Evolutionary conservation across 345 rosid species (phyloP), one percentile per base, ranked within the genome.

Genomic region (Pistacia vera): DNA sequence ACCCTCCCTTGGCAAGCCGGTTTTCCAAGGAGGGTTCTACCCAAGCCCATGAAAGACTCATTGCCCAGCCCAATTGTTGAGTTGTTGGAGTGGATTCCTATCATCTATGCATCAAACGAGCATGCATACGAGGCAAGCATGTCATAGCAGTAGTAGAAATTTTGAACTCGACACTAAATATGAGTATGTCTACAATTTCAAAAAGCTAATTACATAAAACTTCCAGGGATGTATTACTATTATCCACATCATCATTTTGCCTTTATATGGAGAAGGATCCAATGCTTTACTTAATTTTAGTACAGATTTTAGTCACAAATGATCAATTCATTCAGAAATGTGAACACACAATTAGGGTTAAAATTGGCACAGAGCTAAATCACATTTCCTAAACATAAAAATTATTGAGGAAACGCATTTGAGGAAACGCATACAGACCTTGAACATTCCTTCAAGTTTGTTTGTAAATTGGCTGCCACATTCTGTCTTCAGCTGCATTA

Each of bases 361-460:
- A 7, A 68, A 67, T 12, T 25, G 61, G 51, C 30, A 57, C 41
- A 54, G 58, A 51, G 44, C 61, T 22, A 46, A 70, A 74, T 36
- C 58, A 70, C 13, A 58, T 72, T 64, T 61, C 61, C 16, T 51
- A 36, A 57, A 75, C 62, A 66, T 81, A 13, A 70, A 35, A 16
- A 65, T 60, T 30, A 52, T 63, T 28, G 25, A 81, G 49, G 71
- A 60, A 66, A 66, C 57, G 74, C 25, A 71, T 41, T 63, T 28
- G 25, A 81, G 49, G 71, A 60, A 66, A 66, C 57, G 72, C 25
- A 71, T 41, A 48, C 75, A 54, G 68, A 93, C 99, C 99, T 96
- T 96, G 83, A 96, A 96, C 99, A 96, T 96, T 74, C 99, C 98
- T 71, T 96, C 99, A 66, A 96, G 99, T 78, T 96, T 96, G 88